A percentile compares a stretch with the other conserved stretches of the same genome.
phyloP scores from a whole-genome alignment of 2,329 filamentous ascomycete species.

The Phaeosphaeriaceae sp. region DNA sequence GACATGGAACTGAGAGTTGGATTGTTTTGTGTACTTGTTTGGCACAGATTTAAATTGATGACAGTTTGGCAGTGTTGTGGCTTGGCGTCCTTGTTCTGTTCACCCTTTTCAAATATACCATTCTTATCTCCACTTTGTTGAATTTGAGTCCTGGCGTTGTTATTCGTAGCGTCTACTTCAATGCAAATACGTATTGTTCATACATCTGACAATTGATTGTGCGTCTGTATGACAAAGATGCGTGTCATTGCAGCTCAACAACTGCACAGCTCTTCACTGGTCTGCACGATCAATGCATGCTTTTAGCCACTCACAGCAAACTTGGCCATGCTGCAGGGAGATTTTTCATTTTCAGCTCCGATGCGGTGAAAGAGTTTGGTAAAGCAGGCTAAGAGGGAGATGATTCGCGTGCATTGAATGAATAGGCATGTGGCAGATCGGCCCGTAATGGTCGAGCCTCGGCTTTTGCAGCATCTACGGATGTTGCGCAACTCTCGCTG shows the following conservation, averaged over 20 bases:
- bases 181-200: neutral
- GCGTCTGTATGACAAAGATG: neutral
- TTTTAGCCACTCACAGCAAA: neutral
- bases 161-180: neutral
- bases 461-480: slow-evolving; percentile 18
- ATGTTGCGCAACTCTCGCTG: neutral
- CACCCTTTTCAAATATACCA: slow-evolving; percentile 10
- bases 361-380: too few relatives aligned
- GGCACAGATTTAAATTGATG: neutral
- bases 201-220: neutral
- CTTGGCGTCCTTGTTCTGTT: neutral
- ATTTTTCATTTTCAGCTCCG: neutral
- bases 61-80: neutral
- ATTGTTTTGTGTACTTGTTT: neutral
- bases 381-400: neutral
- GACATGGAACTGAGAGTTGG: slow-evolving; percentile 8
- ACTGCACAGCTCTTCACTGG: slow-evolving; percentile 22
- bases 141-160: too few relatives aligned
- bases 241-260: slow-evolving; percentile 11
- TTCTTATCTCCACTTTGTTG: slow-evolving; percentile 1
- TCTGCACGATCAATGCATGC: slow-evolving; percentile 1
- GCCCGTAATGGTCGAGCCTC: slow-evolving; percentile 24
- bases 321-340: neutral
- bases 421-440: slow-evolving; percentile 10
- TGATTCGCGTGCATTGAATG: slow-evolving; percentile 7